A percentile compares a stretch with the other conserved stretches of the same genome.
phyloP scores from a whole-genome alignment of 1,139 yeast genomes.

The Arxiozyma bovina region DNA sequence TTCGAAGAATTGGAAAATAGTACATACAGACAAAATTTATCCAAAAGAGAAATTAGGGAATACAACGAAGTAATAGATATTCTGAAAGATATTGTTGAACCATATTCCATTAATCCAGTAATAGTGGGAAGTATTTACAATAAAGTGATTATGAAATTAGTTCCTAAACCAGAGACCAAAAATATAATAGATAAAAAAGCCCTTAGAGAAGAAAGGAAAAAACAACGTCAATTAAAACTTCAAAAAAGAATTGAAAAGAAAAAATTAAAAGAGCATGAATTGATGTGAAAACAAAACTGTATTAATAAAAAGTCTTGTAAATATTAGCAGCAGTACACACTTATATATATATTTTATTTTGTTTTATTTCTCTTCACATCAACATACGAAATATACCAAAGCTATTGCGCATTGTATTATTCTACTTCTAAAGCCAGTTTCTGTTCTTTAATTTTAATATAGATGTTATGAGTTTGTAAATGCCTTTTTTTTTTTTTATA shows the following conservation, averaged over 20 bases:
- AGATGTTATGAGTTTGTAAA: neutral
- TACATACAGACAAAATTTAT: constrained; percentile 4
- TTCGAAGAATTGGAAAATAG: constrained; percentile 14
- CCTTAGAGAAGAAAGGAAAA: constrained; percentile 24
- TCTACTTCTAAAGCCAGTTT: too few species aligned
- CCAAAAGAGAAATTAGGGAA: constrained; percentile 10
- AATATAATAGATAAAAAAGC: constrained; percentile 16
- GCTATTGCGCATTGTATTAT: too few species aligned
- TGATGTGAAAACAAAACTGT: neutral
- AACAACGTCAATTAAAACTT: constrained; percentile 24
- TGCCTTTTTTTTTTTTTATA: too few species aligned
- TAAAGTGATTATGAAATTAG: constrained; percentile 24
- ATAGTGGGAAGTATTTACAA: constrained; percentile 27
- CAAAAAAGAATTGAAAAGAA: constrained; percentile 20
- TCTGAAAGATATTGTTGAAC: constrained; percentile 9
- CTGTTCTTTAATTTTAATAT: too few species aligned
- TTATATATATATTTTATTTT: too few species aligned
- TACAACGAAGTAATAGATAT: constrained; percentile 18
- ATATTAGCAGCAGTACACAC: neutral
- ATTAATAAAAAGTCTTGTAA: neutral
- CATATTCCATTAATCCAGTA: constrained; percentile 4
- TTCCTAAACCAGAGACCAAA: constrained; percentile 21
- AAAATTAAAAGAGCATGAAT: constrained; percentile 8
- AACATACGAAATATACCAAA: too few species aligned
- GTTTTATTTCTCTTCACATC: too few species aligned